Conservation (phyloP, 129 eudicot genomes). For the Artemisia annua region DNA sequence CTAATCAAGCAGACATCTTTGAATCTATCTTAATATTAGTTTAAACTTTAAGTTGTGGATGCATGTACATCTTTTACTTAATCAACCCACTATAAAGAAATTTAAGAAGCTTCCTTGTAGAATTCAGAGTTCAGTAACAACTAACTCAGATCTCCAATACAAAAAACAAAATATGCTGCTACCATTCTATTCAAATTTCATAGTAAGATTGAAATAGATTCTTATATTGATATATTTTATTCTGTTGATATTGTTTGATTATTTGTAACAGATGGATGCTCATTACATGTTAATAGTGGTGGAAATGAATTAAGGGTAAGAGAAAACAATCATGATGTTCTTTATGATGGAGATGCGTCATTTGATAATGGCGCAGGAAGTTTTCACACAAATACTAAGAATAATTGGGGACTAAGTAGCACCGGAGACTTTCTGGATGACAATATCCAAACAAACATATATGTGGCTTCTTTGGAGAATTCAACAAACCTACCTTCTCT, state of each 20-base stretch:
- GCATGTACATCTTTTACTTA: not conserved
- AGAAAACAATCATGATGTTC: conserved; percentile 40
- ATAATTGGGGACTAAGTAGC: conserved; percentile 84
- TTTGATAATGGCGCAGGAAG: conserved; percentile 58
- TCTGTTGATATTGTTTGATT: conserved; percentile 1
- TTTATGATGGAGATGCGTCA: conserved; percentile 71
- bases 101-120: not conserved
- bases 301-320: conserved; percentile 52
- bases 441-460: conserved; percentile 53
- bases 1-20: conserved; percentile 12
- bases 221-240: not conserved
- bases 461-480: conserved; percentile 26
- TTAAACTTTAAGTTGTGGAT: not conserved
- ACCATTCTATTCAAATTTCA: not conserved
- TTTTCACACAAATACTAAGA: conserved; percentile 33
- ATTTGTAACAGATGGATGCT: conserved; percentile 48
- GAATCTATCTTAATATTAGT: not conserved
- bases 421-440: conserved; percentile 83
- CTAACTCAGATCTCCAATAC: not conserved
- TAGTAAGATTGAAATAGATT: not conserved
- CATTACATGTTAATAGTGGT: conserved; percentile 86
- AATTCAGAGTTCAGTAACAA: not conserved
- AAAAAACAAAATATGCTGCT: not conserved
- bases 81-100: not conserved
- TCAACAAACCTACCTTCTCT: conserved; percentile 47